Percentiles rank a stretch among this genome's conserved stretches.
Conservation (phyloP, 2,329 filamentous ascomycete genomes). For the Capronia americana region DNA sequence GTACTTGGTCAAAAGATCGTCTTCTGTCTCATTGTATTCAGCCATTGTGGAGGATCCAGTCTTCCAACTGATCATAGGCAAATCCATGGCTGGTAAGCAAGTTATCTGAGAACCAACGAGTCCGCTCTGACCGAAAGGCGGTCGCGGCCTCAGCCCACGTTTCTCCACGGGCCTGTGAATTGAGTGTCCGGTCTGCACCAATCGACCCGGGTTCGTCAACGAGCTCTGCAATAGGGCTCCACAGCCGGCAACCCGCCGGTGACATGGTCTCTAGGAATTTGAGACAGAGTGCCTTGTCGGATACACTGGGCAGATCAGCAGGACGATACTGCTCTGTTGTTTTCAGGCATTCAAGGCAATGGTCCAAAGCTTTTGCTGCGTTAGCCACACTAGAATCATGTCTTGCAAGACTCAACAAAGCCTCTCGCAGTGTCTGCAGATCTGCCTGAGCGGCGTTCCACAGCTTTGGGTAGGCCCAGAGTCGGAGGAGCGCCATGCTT, state of each 20-base stretch:
- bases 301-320: constrained; percentile 6
- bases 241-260: constrained; percentile 11
- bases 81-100: constrained; percentile 2
- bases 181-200: constrained; percentile 8
- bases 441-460: constrained; percentile 11
- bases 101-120: constrained; percentile 6
- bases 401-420: constrained; percentile 8
- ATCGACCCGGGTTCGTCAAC: constrained; percentile 1
- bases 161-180: constrained; percentile 3
- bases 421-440: constrained; percentile 12
- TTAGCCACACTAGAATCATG: constrained; percentile 7
- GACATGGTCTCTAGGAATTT: constrained; percentile 13
- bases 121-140: constrained; percentile 8
- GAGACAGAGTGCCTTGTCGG: constrained; percentile 5
- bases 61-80: constrained; percentile 9
- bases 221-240: constrained; percentile 10
- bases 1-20: constrained; percentile 1
- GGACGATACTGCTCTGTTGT: constrained; percentile 13
- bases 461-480: constrained; percentile 12
- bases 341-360: constrained; percentile 4
- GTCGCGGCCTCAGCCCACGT: constrained; percentile 2
- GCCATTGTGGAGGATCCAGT: constrained; percentile 11
- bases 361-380: constrained; percentile 7
- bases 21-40: constrained; percentile 14
- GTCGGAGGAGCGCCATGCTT: constrained; percentile 11